Base-by-base conservation (phyloP, 805 yeast species). In the Tanozyma kutaoensis region DNA sequence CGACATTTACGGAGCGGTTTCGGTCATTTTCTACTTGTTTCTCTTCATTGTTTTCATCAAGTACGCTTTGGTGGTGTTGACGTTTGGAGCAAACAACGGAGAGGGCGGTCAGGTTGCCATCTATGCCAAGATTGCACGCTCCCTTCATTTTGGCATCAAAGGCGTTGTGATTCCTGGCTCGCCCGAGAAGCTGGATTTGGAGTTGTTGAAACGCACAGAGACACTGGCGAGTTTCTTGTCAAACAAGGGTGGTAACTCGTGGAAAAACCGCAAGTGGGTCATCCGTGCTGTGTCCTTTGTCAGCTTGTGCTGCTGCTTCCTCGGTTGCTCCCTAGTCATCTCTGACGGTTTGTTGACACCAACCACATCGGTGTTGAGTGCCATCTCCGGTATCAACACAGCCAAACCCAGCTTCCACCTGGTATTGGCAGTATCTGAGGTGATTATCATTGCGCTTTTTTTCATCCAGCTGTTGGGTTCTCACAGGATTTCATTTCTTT, bases 61-160 rank as follows among this genome's bases (percentile, higher is more conserved):
- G 39, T 72, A 72, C 37, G 50, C 63, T 11, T 39, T 59, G 22
- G 45, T 72, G 26, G 76, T 70, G 8, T 50, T 70, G 25, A 36
- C 40, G 12, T 40, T 55, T 24, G 78, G 76, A 10, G 70, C 73
- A 8, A 68, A 70, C 42, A 58, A 66, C 24, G 73, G 72, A 24
- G 75, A 71, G 41, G 77, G 78, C 34, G 77, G 78, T 1, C 75
- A 69, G 33, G 62, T 72, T 19, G 77, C 78, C n/a, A 61, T 72
- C 23, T 72, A 70, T 36, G 66, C 76, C 14, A 69, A 69, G 39
- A 57, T 69, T 19, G 72, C 75, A 4, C 50, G 71, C 22, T 48
- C 51, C 20, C 45, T 69, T 34, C 57, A 55, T 21, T 48, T 67
- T 26, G 70, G 67, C 10, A 68, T 66, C 3, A 47, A 42, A 23